Evolutionary conservation across 2,329 filamentous ascomycete species (phyloP).

Genomic region (Fusarium sulawesiense): DNA sequence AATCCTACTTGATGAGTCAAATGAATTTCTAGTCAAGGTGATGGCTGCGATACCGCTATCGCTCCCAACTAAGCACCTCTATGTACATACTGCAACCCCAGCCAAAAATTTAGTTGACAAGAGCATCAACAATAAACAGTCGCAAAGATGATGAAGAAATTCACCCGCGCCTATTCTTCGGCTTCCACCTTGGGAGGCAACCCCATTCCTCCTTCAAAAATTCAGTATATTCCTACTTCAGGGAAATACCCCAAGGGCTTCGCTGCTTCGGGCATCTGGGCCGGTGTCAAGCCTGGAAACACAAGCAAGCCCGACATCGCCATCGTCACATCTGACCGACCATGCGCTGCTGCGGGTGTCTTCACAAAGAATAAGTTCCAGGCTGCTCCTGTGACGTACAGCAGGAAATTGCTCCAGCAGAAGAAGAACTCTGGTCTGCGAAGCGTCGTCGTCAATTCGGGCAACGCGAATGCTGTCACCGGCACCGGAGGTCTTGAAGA

Average conservation of each 20-base stretch:
- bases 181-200: conserved; percentile 44
- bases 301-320: conserved; percentile 92
- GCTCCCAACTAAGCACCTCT: conserved; percentile 7
- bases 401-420: conserved; percentile 75
- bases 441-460: conserved; percentile 91
- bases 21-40: conserved; percentile 14
- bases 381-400: conserved; percentile 92
- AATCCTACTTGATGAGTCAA: conserved; percentile 15
- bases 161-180: conserved; percentile 52
- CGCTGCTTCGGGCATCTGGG: conserved; percentile 84
- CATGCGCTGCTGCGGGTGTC: conserved; percentile 88
- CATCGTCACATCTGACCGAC: conserved; percentile 85
- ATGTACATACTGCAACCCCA: conserved; percentile 18
- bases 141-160: conserved; percentile 46
- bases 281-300: conserved; percentile 94
- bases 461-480: conserved; percentile 97
- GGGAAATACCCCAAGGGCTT: conserved; percentile 94
- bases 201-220: conserved; percentile 79
- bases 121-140: conserved; percentile 24
- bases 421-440: conserved; percentile 76
- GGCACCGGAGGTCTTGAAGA: conserved; percentile 90
- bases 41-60: conserved; percentile 42
- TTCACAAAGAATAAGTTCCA: conserved; percentile 99
- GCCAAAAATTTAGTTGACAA: conserved; percentile 20
- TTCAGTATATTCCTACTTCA: conserved; percentile 86